Conservation (phyloP, 2,329 filamentous ascomycete genomes). For the Nigrograna mackinnonii region DNA sequence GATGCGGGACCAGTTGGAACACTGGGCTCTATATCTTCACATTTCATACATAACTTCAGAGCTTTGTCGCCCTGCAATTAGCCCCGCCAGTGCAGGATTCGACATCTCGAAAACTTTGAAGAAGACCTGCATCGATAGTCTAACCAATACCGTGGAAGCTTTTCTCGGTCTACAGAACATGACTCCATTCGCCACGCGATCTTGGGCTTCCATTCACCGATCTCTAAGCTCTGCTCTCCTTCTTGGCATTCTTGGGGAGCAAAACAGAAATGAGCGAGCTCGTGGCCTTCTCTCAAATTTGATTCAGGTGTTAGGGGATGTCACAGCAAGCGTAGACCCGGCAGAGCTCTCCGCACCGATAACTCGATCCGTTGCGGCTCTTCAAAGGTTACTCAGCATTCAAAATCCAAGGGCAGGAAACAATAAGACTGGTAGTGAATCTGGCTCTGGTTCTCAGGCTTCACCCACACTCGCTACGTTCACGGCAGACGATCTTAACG, state of each 20-base stretch:
- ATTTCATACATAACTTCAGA: slow-evolving; percentile 66
- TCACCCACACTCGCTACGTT: slow-evolving; percentile 35
- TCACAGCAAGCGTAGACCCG: slow-evolving; percentile 51
- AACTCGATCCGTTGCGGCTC: slow-evolving; percentile 49
- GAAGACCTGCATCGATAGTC: slow-evolving; percentile 58
- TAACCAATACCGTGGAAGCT: slow-evolving; percentile 62
- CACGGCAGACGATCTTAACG: slow-evolving; percentile 41
- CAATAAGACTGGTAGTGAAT: slow-evolving; percentile 19
- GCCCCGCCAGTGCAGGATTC: slow-evolving; percentile 49
- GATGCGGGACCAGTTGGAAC: slow-evolving; percentile 59
- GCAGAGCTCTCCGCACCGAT: slow-evolving; percentile 53
- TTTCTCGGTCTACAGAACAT: slow-evolving; percentile 63
- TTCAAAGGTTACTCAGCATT: slow-evolving; percentile 46
- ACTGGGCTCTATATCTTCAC: slow-evolving; percentile 64
- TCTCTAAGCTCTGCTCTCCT: slow-evolving; percentile 49
- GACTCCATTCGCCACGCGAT: slow-evolving; percentile 48
- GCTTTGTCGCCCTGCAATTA: slow-evolving; percentile 64
- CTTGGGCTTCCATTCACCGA: slow-evolving; percentile 48
- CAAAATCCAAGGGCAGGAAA: slow-evolving; percentile 23
- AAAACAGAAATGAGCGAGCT: slow-evolving; percentile 48
- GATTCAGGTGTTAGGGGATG: slow-evolving; percentile 49
- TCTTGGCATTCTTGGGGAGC: slow-evolving; percentile 49
- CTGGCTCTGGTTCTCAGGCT: slow-evolving; percentile 30
- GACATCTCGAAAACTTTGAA: slow-evolving; percentile 54
- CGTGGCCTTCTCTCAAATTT: slow-evolving; percentile 50